Conservation (phyloP, 768 basidiomycete species). For the Termitomyces sp. region DNA sequence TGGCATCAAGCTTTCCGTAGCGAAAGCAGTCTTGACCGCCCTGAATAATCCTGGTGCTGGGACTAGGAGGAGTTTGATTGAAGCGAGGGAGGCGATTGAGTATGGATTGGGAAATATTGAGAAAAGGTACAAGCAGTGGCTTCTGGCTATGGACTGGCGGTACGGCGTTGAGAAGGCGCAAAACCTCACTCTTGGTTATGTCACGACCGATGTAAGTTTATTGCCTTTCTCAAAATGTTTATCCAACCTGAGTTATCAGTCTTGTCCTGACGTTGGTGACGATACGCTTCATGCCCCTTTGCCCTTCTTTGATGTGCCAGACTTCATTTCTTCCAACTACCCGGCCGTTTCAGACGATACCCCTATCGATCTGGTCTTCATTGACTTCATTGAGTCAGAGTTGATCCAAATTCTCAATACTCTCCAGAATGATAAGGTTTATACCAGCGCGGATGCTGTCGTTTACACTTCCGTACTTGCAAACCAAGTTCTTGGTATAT, state of each 20-base stretch:
- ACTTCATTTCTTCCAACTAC: slow-evolving; percentile 54
- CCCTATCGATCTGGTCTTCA: slow-evolving; percentile 69
- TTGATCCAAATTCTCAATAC: slow-evolving; percentile 52
- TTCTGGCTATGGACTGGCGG: slow-evolving; percentile 48
- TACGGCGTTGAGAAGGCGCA: slow-evolving; percentile 31
- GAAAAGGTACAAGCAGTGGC: slow-evolving; percentile 34
- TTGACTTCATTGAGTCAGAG: slow-evolving; percentile 58
- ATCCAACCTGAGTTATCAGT: slow-evolving; percentile 23
- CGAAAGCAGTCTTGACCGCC: slow-evolving; percentile 45
- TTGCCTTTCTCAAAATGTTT: not conserved
- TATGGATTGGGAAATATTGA: slow-evolving; percentile 2
- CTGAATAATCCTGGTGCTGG: slow-evolving; percentile 36
- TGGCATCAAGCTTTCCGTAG: slow-evolving; percentile 44
- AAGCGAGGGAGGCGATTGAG: slow-evolving; percentile 27
- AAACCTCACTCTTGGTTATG: slow-evolving; percentile 69
- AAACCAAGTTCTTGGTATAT: slow-evolving; percentile 50
- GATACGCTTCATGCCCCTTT: slow-evolving; percentile 63
- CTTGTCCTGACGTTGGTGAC: slow-evolving; percentile 74
- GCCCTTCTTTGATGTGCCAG: slow-evolving; percentile 48
- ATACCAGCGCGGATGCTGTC: slow-evolving; percentile 46
- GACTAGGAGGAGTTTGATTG: slow-evolving; percentile 13
- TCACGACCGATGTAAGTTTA: slow-evolving; percentile 35
- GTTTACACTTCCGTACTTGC: slow-evolving; percentile 37
- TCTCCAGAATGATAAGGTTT: slow-evolving; percentile 48
- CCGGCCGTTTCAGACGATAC: slow-evolving; percentile 47